Percentiles rank a stretch among this genome's conserved stretches.
These are phyloP conservation scores for Ramularia endophylla DNA, from an alignment of 2,329 filamentous ascomycete genomes.

Conservation along the genomic window DNA sequence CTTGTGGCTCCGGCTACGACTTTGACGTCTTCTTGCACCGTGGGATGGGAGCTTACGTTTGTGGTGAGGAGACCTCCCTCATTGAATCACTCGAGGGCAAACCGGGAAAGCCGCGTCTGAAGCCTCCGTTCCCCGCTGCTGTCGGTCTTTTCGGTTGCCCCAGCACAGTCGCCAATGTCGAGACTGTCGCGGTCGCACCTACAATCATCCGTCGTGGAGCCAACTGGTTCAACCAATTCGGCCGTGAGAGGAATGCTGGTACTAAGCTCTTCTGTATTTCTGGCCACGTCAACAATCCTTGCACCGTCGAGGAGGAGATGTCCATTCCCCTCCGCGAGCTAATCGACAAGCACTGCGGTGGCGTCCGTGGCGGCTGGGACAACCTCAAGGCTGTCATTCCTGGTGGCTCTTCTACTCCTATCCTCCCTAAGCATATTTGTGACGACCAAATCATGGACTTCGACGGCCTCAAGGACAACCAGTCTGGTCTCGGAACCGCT, in stretches of 20 bases:
- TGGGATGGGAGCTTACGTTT: constrained; percentile 95
- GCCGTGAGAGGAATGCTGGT: constrained; percentile 90
- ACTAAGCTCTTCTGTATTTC: constrained; percentile 99
- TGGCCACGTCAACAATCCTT: constrained; percentile 97
- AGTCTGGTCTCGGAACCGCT: constrained; percentile 93
- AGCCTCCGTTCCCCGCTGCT: constrained; percentile 96
- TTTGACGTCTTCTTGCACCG: constrained; percentile 97
- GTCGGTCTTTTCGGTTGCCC: constrained; percentile 98
- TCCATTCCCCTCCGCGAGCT: constrained; percentile 92
- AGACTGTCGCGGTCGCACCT: constrained; percentile 90
- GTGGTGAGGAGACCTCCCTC: constrained; percentile 94
- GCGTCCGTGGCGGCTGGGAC: constrained; percentile 95
- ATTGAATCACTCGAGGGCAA: constrained; percentile 99
- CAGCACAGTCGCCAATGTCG: constrained; percentile 95
- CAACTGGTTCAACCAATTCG: constrained; percentile 89
- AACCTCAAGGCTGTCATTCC: constrained; percentile 94
- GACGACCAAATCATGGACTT: constrained; percentile 99
- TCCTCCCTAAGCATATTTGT: constrained; percentile 83
- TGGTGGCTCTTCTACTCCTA: constrained; percentile 92
- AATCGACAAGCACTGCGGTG: constrained; percentile 97
- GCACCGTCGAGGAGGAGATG: constrained; percentile 99
- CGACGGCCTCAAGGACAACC: constrained; percentile 93
- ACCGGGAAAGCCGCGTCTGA: constrained; percentile 95
- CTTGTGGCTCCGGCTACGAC: constrained; percentile 93
- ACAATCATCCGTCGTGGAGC: constrained; percentile 92